Evolutionary conservation across 2,329 filamentous ascomycete genomes (phyloP).

Genomic region (Cercospora nicotianae): DNA sequence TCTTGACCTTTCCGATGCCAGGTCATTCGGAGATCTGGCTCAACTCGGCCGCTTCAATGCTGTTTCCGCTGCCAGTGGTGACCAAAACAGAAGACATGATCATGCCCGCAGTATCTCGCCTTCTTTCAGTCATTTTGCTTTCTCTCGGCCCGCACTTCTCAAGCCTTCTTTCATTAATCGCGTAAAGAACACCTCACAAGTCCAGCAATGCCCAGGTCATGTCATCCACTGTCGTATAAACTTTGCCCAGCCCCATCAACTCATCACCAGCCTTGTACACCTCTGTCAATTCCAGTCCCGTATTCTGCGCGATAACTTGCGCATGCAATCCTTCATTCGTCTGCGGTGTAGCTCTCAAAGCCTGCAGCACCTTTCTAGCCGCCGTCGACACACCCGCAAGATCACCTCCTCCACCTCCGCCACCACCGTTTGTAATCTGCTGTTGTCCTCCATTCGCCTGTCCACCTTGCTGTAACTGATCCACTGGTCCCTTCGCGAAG

Average conservation of each 20-base stretch:
- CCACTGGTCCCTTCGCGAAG: conserved; percentile 68
- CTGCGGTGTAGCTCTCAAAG: conserved; percentile 65
- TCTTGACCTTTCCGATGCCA: background rate
- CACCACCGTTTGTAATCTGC: conserved; percentile 28
- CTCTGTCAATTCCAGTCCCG: conserved; percentile 66
- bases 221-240: conserved; percentile 92
- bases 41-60: background rate
- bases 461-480: conserved; percentile 43
- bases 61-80: background rate
- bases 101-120: background rate
- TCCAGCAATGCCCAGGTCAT: conserved; percentile 87
- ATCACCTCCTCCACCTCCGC: conserved; percentile 38
- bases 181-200: conserved; percentile 44
- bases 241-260: conserved; percentile 68
- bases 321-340: conserved; percentile 82
- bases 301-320: conserved; percentile 68
- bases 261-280: conserved; percentile 80
- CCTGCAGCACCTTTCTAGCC: conserved; percentile 69
- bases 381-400: conserved; percentile 45
- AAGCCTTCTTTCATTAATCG: background rate
- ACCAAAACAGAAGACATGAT: background rate
- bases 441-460: conserved; percentile 30
- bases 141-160: background rate
- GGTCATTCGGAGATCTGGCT: background rate
- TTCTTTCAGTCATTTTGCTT: background rate